Conservation (phyloP, 768 basidiomycete species). For the Suillus subluteus region DNA sequence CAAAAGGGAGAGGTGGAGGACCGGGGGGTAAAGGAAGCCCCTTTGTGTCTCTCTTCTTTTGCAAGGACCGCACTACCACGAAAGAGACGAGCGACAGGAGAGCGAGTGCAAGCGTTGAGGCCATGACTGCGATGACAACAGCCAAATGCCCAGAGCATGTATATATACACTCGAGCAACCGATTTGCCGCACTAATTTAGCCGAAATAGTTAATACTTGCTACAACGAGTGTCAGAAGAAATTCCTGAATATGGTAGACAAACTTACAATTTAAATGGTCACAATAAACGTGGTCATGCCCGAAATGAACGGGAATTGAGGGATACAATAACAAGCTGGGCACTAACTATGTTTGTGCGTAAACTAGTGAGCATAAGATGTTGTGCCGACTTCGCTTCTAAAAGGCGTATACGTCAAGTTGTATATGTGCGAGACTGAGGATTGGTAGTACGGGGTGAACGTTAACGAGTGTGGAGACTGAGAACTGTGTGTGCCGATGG, state of each 20-base stretch:
- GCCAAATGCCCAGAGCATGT: not conserved
- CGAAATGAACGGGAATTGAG: not conserved
- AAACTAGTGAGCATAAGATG: too few relatives aligned
- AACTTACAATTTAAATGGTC: not conserved
- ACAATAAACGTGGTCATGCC: not conserved
- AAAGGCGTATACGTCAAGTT: too few relatives aligned
- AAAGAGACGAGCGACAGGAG: conserved; percentile 17
- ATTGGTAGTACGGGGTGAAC: too few relatives aligned
- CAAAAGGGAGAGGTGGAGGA: conserved; percentile 22
- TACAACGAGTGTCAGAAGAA: not conserved
- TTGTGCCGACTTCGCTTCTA: too few relatives aligned
- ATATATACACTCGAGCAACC: not conserved
- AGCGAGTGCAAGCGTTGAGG: not conserved
- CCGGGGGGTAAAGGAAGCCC: conserved; percentile 26
- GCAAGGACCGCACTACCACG: conserved; percentile 13
- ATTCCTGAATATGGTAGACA: not conserved
- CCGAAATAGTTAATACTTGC: not conserved
- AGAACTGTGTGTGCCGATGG: too few relatives aligned
- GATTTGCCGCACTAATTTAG: not conserved
- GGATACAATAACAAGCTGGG: too few relatives aligned
- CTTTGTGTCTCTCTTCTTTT: conserved; percentile 12
- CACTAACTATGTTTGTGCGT: too few relatives aligned
- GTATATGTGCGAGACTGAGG: too few relatives aligned
- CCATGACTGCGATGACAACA: not conserved
- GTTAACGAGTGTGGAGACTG: too few relatives aligned